phyloP scores from a whole-genome alignment of 169 alveolate genomes.

The Perkinsus marinus region DNA sequence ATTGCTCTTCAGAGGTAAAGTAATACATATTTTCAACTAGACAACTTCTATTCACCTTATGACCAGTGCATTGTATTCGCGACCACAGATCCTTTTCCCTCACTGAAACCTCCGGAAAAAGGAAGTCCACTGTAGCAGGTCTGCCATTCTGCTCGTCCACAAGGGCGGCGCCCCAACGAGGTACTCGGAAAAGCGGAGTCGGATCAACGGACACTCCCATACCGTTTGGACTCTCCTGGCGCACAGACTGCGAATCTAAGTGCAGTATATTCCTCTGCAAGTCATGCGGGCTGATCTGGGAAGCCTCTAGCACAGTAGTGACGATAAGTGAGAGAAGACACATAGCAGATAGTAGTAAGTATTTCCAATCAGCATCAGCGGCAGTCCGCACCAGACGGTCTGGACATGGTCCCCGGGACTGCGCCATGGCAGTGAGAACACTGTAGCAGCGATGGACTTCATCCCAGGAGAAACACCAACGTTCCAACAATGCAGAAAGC shows the following conservation, averaged over 20 bases:
- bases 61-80: background rate
- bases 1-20: background rate
- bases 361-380: background rate
- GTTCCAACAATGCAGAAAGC: too few relatives aligned
- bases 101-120: background rate
- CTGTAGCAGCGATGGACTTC: background rate
- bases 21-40: background rate
- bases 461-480: too few relatives aligned
- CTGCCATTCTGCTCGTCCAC: background rate
- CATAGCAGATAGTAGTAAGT: background rate
- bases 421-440: background rate
- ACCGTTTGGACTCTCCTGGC: too few relatives aligned
- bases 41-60: background rate
- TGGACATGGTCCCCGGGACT: background rate
- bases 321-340: background rate
- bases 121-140: background rate
- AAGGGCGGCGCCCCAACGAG: background rate
- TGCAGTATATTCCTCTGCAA: background rate
- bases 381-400: background rate
- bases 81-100: background rate
- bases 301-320: background rate
- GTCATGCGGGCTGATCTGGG: background rate
- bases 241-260: too few relatives aligned
- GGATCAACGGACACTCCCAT: too few relatives aligned
- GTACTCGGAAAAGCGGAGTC: background rate